Percentiles rank a stretch among this genome's conserved stretches.
These are phyloP conservation scores for Calophaca sinica DNA, from an alignment of 306 rosid genomes.

Conservation along the genomic window DNA sequence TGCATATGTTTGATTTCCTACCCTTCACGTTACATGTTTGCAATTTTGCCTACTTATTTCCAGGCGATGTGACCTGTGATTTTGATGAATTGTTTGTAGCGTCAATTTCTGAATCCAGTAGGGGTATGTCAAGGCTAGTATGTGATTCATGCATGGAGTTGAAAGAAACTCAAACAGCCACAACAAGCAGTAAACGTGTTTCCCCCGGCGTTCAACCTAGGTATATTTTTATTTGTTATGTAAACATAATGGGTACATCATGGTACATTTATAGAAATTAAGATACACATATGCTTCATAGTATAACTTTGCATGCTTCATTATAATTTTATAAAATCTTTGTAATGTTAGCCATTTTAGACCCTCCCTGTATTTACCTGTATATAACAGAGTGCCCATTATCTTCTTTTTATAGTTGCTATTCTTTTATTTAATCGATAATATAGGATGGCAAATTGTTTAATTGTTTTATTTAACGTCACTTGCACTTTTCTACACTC, in stretches of 20 bases:
- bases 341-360: neutral
- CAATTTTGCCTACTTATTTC: conserved; percentile 5
- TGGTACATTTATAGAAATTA: neutral
- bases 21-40: neutral
- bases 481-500: neutral
- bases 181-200: conserved; percentile 33
- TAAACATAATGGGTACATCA: neutral
- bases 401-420: too few relatives aligned
- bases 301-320: neutral
- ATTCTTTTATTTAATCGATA: neutral
- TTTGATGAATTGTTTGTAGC: conserved; percentile 49
- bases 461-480: conserved; percentile 2
- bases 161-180: conserved; percentile 42
- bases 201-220: conserved; percentile 39
- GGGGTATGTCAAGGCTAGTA: conserved; percentile 57
- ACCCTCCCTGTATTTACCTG: neutral
- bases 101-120: conserved; percentile 44
- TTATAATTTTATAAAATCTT: conserved; percentile 7
- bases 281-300: conserved; percentile 2
- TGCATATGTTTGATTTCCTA: conserved; percentile 35
- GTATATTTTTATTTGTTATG: conserved; percentile 21
- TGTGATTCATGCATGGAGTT: conserved; percentile 66
- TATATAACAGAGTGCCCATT: neutral
- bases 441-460: conserved; percentile 10
- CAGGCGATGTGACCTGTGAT: neutral